Evolutionary conservation across 495 filamentous ascomycete genomes (phyloP), one percentile per base, ranked within the genome.

Genomic region (Cercophora sp.): DNA sequence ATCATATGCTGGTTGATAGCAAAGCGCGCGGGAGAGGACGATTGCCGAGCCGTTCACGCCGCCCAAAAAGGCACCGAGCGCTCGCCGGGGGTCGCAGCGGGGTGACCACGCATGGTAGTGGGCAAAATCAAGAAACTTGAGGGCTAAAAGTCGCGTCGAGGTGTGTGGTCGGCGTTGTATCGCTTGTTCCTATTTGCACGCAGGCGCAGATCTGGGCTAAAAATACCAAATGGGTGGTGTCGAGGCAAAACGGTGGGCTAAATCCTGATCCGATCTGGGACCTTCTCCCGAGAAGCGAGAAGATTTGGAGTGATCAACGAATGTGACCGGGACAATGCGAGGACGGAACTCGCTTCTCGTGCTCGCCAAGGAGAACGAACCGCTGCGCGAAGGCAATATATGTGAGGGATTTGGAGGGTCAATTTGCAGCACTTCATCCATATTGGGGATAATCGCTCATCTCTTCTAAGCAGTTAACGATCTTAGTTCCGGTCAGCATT

Each of bases 191-290:
- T 13, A 32, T 32, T 32, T 13, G 29, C 13, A 13, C 11, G 4
- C 16, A 46, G 4, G 15, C 16, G 15, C n/a, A 18, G 26, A 26
- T 27, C 34, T 24, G 54, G 53, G 37, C 57, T 59, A 59, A 59
- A 59, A 59, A 59, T 59, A 59, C 48, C 22, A 25, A 56, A 22
- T 13, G 20, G 29, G 46, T 19, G 20, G 46, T 22, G 29, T 18
- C 31, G 46, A 36, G 40, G 40, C 5, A 22, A 27, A 23, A 44
- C 44, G 55, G 46, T 52, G 57, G 43, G 57, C 36, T 52, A 52
- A 59, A 48, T 42, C 29, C 9, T 31, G 50, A 25, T 35, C 37
- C 37, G 44, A 35, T 48, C 31, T 20, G n/a, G 1, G 1, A 15
- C 31, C n/a, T 22, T 18, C 18, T 26, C 8, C 24, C 43, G 31